phyloP scores from a whole-genome alignment of 768 basidiomycete genomes.

The Omphalotus guepiniiformis region DNA sequence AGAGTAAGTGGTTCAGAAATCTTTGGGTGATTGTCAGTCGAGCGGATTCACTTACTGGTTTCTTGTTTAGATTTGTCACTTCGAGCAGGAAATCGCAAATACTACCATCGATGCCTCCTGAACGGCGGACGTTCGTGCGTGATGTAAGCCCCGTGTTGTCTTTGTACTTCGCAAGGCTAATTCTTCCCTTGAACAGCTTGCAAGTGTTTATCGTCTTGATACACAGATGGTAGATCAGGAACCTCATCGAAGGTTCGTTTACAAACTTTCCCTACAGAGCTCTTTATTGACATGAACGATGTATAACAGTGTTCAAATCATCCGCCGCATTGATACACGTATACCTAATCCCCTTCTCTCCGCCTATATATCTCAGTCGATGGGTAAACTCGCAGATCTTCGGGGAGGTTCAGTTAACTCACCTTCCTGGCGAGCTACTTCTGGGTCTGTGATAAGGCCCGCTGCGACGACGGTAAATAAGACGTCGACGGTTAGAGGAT shows the following conservation, averaged over 20 bases:
- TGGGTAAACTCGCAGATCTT: conserved; percentile 62
- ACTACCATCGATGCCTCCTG: conserved; percentile 75
- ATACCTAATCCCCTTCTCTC: conserved; percentile 73
- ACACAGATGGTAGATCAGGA: conserved; percentile 89
- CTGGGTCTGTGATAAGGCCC: conserved; percentile 10
- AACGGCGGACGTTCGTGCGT: conserved; percentile 80
- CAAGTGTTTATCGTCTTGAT: conserved; percentile 76
- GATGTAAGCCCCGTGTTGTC: conserved; percentile 42
- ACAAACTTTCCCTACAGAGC: not conserved
- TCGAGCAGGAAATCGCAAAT: conserved; percentile 68
- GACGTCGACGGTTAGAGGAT: conserved; percentile 2
- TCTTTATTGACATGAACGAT: not conserved
- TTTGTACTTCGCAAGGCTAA: not conserved
- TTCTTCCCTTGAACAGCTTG: conserved; percentile 44
- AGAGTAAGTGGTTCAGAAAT: conserved; percentile 49
- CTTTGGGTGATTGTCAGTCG: conserved; percentile 9
- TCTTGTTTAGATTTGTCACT: conserved; percentile 50
- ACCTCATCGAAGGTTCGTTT: conserved; percentile 62
- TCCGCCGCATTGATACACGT: conserved; percentile 79
- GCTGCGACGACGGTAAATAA: conserved; percentile 2
- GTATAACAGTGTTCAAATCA: conserved; percentile 63
- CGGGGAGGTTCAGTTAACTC: conserved; percentile 23
- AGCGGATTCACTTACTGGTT: conserved; percentile 1
- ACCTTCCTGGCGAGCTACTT: not conserved
- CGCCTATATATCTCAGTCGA: conserved; percentile 22